Base-by-base conservation (phyloP, 2,329 filamentous ascomycete species). In the Ophiostoma pallidulum region DNA sequence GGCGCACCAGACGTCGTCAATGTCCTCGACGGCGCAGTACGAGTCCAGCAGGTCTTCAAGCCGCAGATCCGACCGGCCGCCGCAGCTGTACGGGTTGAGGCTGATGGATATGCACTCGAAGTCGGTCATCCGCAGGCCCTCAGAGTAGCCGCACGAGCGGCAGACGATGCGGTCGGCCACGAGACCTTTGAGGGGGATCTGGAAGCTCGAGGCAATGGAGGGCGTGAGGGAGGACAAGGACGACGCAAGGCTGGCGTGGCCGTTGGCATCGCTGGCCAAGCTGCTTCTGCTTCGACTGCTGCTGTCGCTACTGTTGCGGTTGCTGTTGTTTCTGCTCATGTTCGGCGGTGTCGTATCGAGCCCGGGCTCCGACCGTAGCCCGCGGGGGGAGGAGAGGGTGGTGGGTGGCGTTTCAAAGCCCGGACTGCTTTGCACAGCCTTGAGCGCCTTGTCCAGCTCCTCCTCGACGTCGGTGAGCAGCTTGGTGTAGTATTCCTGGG, bases 41-140 rank as follows among this genome's bases (percentile, higher is more conserved):
- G 88, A 81, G 60, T 94, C 84, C 18, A 98, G 67, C 47, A 88
- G 83, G 50, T 92, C 82, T 49, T 81, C 80, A 0, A 97, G 67
- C 51, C 88, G 77, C 58, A n/a, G n/a, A n/a, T n/a, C n/a, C n/a
- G 90, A 86, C 16, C 74, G 69, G 26, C 65, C 61, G 53, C 72
- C 74, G 41, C 74, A 73, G 5, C 73, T 67, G 1, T 85, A 86
- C 2, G 97, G 77, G 31, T 84, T 88, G 0, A 97, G 77, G 0
- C 91, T 96, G 40, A 97, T 69, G n/a, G n/a, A n/a, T n/a, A n/a
- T n/a, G 59, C 89, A 96, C 60, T 92, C 96, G 71, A 97, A 97
- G 0, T 89, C 88, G 18, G 88, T 94, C 67, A 97, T 78, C 1
- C 86, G 89, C 13, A 96, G 72, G 1, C 90, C 90, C 57, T 95